Evolutionary conservation across 352 stramenopile genomes (phyloP).

Genomic region (Saprolegnia diclina): DNA sequence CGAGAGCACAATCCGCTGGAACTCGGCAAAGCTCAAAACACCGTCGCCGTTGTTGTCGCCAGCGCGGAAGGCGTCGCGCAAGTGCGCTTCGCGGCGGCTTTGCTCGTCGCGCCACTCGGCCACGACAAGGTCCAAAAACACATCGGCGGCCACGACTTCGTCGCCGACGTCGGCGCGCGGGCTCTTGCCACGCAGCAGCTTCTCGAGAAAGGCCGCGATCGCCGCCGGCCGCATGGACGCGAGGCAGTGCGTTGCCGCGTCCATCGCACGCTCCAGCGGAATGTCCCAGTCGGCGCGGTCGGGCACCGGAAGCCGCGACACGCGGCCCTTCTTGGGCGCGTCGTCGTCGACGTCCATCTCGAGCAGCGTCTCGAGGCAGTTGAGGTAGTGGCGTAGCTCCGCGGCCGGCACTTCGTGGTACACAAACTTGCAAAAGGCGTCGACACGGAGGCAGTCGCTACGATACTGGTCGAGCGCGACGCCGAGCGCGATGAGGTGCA

Average conservation of each 20-base stretch:
- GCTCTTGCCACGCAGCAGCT: conserved; percentile 31
- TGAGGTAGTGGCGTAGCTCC: conserved; percentile 55
- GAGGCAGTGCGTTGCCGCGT: conserved; percentile 60
- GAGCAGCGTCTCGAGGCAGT: conserved; percentile 73
- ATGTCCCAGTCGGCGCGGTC: conserved; percentile 70
- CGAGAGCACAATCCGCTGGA: conserved; percentile 68
- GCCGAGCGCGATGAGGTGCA: conserved; percentile 69
- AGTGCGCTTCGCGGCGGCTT: conserved; percentile 49
- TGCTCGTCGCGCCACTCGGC: conserved; percentile 68
- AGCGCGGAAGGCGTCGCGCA: conserved; percentile 67
- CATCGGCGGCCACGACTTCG: conserved; percentile 57
- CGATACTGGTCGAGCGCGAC: conserved; percentile 65
- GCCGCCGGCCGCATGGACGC: conserved; percentile 62
- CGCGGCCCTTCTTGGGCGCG: not conserved
- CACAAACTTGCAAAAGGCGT: conserved; percentile 68
- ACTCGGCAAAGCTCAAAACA: conserved; percentile 66
- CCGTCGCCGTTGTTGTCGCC: conserved; percentile 78
- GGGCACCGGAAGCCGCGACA: conserved; percentile 46
- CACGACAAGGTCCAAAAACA: conserved; percentile 57
- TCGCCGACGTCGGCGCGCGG: conserved; percentile 25
- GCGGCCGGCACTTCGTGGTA: conserved; percentile 59
- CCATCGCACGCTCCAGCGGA: conserved; percentile 54
- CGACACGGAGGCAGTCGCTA: conserved; percentile 56
- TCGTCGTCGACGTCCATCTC: conserved; percentile 1
- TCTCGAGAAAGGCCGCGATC: conserved; percentile 56